These are phyloP conservation scores for Ormosia semicastrata DNA, from an alignment of 306 rosid genomes.

Conservation along the genomic window DNA sequence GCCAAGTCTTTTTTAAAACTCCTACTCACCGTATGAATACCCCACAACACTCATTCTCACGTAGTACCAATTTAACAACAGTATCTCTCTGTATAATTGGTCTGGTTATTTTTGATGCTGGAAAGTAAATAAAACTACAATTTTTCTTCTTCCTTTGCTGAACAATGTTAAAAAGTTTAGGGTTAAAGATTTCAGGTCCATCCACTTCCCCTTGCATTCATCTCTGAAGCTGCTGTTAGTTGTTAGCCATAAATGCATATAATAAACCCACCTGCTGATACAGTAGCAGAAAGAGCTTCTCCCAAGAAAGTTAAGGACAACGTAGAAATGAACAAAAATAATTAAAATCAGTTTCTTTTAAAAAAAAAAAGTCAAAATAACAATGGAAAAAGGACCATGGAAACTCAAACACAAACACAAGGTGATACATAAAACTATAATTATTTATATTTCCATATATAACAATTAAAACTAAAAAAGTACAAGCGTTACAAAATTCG, in stretches of 20 bases:
- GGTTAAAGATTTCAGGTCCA: neutral
- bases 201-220: neutral
- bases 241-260: conserved; percentile 12
- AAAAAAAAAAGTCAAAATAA: neutral
- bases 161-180: neutral
- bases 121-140: neutral
- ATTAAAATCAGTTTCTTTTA: neutral
- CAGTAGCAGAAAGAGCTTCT: conserved; percentile 9
- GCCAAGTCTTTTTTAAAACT: neutral
- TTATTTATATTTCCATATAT: conserved; percentile 30
- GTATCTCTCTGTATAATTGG: neutral
- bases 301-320: conserved; percentile 22
- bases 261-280: neutral
- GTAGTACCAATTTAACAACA: neutral
- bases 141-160: too few species aligned
- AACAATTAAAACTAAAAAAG: conserved; percentile 3
- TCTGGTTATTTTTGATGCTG: neutral
- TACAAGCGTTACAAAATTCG: conserved; percentile 54
- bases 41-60: neutral
- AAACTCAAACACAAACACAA: neutral
- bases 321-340: neutral
- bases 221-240: neutral
- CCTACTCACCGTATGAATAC: neutral
- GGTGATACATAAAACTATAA: neutral
- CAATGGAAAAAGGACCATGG: neutral